These are phyloP conservation scores for Fereydounia khargensis DNA, from an alignment of 1,284 basidiomycete genomes.

Conservation along the genomic window DNA sequence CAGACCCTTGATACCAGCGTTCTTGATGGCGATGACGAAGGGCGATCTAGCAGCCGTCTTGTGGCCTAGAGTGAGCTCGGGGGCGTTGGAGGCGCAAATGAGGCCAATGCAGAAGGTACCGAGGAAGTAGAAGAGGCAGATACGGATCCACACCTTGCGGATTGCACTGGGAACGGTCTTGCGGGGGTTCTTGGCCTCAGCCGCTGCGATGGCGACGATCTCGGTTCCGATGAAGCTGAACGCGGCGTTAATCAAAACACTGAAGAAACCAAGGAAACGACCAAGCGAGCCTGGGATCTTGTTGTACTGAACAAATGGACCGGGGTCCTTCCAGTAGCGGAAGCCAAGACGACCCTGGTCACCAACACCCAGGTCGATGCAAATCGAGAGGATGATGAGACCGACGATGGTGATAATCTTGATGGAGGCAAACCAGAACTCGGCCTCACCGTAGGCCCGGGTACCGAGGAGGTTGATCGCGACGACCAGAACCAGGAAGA, in stretches of 20 bases:
- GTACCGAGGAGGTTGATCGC: conserved; percentile 72
- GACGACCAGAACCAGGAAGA: conserved; percentile 71
- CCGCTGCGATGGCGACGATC: conserved; percentile 78
- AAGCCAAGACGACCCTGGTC: conserved; percentile 40
- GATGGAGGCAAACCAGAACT: conserved; percentile 60
- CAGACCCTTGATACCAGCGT: conserved; percentile 58
- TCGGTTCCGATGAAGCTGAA: conserved; percentile 81
- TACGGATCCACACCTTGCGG: conserved; percentile 46
- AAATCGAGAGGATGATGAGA: conserved; percentile 48
- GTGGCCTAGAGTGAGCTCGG: conserved; percentile 29
- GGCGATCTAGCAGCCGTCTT: conserved; percentile 32
- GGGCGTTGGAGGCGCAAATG: conserved; percentile 40
- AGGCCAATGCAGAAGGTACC: conserved; percentile 59
- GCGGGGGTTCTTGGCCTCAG: conserved; percentile 63
- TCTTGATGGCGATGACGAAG: conserved; percentile 56
- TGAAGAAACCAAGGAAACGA: conserved; percentile 57
- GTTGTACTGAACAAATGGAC: conserved; percentile 54
- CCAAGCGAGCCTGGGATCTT: conserved; percentile 62
- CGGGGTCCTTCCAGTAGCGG: conserved; percentile 57
- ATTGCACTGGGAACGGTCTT: conserved; percentile 45
- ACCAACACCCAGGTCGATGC: conserved; percentile 48
- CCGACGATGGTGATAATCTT: conserved; percentile 53
- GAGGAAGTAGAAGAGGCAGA: conserved; percentile 54
- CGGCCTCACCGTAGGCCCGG: conserved; percentile 49
- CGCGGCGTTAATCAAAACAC: conserved; percentile 63